phyloP scores from a whole-genome alignment of 257 asterid species.

The Cordia subcordata region DNA sequence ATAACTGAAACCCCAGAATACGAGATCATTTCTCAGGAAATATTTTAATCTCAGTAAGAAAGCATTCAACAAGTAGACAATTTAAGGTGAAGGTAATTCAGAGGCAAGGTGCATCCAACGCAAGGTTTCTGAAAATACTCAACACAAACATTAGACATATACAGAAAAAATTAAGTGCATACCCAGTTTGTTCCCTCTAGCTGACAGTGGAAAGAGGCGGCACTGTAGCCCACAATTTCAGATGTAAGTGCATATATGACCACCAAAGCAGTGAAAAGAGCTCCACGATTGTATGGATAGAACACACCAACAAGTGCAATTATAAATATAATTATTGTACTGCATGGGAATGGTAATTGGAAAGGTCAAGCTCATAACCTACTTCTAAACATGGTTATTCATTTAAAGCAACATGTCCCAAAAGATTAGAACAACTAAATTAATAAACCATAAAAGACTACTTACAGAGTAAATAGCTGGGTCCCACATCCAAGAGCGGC shows the following conservation, averaged over 20 bases:
- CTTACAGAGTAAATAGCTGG: slow-evolving; percentile 29
- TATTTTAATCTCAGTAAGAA: too few relatives aligned
- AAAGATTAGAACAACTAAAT: too few relatives aligned
- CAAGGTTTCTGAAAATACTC: background rate
- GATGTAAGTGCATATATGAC: slow-evolving; percentile 37
- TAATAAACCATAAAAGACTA: background rate
- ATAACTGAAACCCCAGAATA: too few relatives aligned
- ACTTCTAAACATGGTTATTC: background rate
- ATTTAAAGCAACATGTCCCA: background rate
- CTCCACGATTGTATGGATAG: slow-evolving; percentile 35
- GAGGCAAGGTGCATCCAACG: too few relatives aligned
- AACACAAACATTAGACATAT: background rate
- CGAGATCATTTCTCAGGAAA: too few relatives aligned
- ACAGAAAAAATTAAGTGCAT: slow-evolving; percentile 1
- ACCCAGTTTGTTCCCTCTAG: slow-evolving; percentile 35
- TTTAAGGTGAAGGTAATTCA: too few relatives aligned
- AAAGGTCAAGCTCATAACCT: background rate
- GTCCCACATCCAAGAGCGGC: slow-evolving; percentile 31
- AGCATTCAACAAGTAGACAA: too few relatives aligned
- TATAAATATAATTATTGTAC: slow-evolving; percentile 27
- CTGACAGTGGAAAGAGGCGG: slow-evolving; percentile 32
- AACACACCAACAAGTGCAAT: slow-evolving; percentile 34
- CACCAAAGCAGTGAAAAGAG: slow-evolving; percentile 28
- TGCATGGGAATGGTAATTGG: background rate
- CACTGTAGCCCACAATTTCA: slow-evolving; percentile 30